phyloP scores from a whole-genome alignment of 805 yeast genomes.

The Kodamaea kakaduensis region DNA sequence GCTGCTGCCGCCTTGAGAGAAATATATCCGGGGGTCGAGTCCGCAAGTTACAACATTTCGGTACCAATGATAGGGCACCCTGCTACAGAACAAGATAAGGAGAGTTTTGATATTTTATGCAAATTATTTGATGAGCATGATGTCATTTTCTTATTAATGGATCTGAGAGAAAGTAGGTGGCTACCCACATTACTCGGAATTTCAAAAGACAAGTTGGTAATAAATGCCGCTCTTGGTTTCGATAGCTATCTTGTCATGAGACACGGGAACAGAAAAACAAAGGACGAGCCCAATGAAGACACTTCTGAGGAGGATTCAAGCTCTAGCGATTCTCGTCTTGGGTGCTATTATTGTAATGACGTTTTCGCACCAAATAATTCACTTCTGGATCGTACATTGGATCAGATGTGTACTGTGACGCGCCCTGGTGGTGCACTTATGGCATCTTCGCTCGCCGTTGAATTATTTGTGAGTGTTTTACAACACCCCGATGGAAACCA shows the following conservation, averaged over 20 bases:
- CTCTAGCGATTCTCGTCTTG: conserved; percentile 39
- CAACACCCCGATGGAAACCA: conserved; percentile 57
- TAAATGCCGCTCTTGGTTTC: conserved; percentile 93
- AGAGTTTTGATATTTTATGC: conserved; percentile 50
- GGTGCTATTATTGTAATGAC: conserved; percentile 96
- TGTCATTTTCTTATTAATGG: conserved; percentile 77
- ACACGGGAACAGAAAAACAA: conserved; percentile 54
- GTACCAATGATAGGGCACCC: conserved; percentile 98
- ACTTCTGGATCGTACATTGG: conserved; percentile 80
- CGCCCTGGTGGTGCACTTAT: conserved; percentile 91
- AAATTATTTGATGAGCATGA: conserved; percentile 65
- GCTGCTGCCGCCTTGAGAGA: conserved; percentile 72
- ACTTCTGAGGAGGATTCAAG: no score
- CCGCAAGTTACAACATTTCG: conserved; percentile 61
- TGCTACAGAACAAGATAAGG: conserved; percentile 52
- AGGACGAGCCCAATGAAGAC: background rate
- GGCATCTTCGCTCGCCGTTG: conserved; percentile 86
- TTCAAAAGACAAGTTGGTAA: conserved; percentile 64
- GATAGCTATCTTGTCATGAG: conserved; percentile 92
- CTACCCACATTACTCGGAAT: conserved; percentile 84
- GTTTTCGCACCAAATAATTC: conserved; percentile 92
- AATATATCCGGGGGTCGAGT: conserved; percentile 73
- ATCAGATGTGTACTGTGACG: conserved; percentile 98
- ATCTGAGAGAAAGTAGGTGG: conserved; percentile 96
- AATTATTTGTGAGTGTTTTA: conserved; percentile 65